These are phyloP conservation scores for Mycocentrospora acerina DNA, from an alignment of 2,329 filamentous ascomycete genomes.

Conservation along the genomic window DNA sequence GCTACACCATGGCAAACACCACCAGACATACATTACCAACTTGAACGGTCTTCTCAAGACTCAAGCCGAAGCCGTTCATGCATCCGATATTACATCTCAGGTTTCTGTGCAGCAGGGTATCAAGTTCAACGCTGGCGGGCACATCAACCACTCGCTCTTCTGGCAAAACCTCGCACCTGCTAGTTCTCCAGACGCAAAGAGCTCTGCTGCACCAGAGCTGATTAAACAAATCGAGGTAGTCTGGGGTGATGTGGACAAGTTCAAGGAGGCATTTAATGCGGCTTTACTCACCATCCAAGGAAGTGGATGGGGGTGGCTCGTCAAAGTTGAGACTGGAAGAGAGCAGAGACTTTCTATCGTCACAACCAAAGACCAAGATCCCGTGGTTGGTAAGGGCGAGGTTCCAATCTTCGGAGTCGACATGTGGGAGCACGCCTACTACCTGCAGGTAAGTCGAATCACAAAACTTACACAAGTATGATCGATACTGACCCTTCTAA, in stretches of 20 bases:
- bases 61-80: slow-evolving; percentile 58
- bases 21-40: slow-evolving; percentile 76
- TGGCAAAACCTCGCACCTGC: slow-evolving; percentile 79
- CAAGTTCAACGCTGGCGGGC: slow-evolving; percentile 87
- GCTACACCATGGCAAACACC: slow-evolving; percentile 77
- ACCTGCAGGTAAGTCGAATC: slow-evolving; percentile 63
- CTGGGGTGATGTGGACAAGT: slow-evolving; percentile 69
- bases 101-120: slow-evolving; percentile 69
- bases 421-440: slow-evolving; percentile 95
- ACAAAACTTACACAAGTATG: background rate
- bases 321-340: slow-evolving; percentile 63
- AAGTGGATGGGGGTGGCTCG: slow-evolving; percentile 86
- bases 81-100: slow-evolving; percentile 63
- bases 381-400: slow-evolving; percentile 61
- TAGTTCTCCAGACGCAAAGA: slow-evolving; percentile 58
- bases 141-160: slow-evolving; percentile 92
- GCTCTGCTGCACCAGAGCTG: slow-evolving; percentile 59
- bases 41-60: slow-evolving; percentile 67
- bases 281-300: slow-evolving; percentile 73
- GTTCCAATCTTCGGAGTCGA: slow-evolving; percentile 77
- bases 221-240: slow-evolving; percentile 61
- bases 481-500: slow-evolving; percentile 4
- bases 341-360: slow-evolving; percentile 62
- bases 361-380: slow-evolving; percentile 86
- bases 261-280: slow-evolving; percentile 66